Percentiles rank a stretch among this genome's conserved stretches.
Conservation (phyloP, 306 rosid species). For the Vachellia collinsii region DNA sequence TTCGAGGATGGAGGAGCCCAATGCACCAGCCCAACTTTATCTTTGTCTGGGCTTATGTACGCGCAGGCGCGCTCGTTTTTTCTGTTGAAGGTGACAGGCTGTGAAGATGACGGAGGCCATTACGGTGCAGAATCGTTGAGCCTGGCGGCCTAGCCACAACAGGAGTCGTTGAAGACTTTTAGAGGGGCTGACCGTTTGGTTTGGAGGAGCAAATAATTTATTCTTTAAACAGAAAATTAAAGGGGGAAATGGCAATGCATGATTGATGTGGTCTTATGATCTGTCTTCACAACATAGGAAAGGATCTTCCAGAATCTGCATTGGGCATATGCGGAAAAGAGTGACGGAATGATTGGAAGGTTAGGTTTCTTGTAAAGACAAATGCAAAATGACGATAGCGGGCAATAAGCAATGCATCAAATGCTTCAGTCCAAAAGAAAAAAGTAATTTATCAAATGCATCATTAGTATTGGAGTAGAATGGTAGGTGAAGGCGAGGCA, state of each 20-base stretch:
- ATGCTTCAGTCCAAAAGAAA: too few relatives aligned
- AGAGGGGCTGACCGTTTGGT: background rate
- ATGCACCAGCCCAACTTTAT: too few relatives aligned
- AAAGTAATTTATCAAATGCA: background rate
- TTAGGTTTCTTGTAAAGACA: background rate
- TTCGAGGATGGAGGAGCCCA: too few relatives aligned
- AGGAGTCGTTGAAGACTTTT: background rate
- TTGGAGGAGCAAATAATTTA: background rate
- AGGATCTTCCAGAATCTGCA: background rate
- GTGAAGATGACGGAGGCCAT: background rate
- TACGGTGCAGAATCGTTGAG: background rate
- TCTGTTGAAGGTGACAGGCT: background rate
- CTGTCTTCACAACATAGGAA: background rate
- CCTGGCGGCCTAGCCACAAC: background rate
- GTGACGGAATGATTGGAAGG: background rate
- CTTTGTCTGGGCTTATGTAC: too few relatives aligned
- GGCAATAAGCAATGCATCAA: conserved; percentile 2
- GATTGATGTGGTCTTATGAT: background rate
- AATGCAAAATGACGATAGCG: background rate
- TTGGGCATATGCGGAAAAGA: background rate
- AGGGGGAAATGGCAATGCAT: background rate
- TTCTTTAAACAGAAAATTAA: background rate
- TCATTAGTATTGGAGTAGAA: background rate
- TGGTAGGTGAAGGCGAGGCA: background rate
- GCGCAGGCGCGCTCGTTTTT: too few relatives aligned